phyloP scores from a whole-genome alignment of 1,284 basidiomycete species.

The Apiotrichum mycotoxinovorans region DNA sequence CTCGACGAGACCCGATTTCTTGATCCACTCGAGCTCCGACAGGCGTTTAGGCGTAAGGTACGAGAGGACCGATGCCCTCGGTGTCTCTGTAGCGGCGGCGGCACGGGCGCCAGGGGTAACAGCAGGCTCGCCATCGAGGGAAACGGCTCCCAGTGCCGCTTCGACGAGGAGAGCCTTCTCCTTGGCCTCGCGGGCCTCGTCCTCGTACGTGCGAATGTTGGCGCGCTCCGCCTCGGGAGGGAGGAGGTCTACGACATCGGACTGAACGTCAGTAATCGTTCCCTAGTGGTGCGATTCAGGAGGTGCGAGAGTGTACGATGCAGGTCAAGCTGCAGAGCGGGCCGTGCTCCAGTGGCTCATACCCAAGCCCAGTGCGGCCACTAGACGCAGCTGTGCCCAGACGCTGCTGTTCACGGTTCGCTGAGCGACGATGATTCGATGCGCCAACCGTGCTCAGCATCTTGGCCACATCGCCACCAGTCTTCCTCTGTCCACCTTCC shows the following conservation, averaged over 20 bases:
- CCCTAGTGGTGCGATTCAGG: background rate
- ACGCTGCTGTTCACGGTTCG: too few species aligned
- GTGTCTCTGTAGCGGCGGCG: background rate
- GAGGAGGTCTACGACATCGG: conserved; percentile 48
- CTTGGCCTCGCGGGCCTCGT: conserved; percentile 42
- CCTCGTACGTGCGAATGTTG: conserved; percentile 45
- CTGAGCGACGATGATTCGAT: too few species aligned
- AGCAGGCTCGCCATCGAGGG: background rate
- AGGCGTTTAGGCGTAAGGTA: conserved; percentile 29
- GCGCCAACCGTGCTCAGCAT: too few species aligned
- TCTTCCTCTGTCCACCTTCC: background rate
- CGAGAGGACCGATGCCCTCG: conserved; percentile 15
- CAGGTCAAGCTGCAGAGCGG: too few species aligned
- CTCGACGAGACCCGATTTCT: conserved; percentile 33
- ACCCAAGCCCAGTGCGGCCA: too few species aligned
- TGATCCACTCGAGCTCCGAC: conserved; percentile 35
- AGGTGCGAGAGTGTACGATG: too few species aligned
- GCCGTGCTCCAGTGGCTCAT: too few species aligned
- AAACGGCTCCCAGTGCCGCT: background rate
- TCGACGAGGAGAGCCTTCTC: conserved; percentile 21
- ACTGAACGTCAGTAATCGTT: conserved; percentile 27
- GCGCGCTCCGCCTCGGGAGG: conserved; percentile 43
- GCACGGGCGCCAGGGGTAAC: background rate
- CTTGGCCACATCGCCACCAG: background rate
- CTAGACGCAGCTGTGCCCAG: too few species aligned